Evolutionary conservation across 768 basidiomycete genomes (phyloP).

Genomic region (Leccinellum rugosiceps): DNA sequence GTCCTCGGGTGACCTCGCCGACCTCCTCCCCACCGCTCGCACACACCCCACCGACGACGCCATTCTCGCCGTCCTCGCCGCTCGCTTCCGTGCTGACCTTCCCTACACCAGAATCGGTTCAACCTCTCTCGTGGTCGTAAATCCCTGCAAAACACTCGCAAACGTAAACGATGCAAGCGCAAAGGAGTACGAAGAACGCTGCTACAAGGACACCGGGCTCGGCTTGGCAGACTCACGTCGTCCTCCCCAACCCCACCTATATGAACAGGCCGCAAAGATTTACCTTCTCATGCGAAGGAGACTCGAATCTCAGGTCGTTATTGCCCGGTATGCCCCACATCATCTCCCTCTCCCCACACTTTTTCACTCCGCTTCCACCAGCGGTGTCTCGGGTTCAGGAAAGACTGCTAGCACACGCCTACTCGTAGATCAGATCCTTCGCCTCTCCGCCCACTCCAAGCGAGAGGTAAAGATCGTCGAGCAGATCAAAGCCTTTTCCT

Average conservation of each 20-base stretch:
- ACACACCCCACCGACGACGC: slow-evolving; percentile 56
- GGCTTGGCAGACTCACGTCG: slow-evolving; percentile 35
- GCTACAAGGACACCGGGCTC: slow-evolving; percentile 51
- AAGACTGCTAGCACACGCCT: slow-evolving; percentile 52
- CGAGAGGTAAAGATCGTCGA: slow-evolving; percentile 49
- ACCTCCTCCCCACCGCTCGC: slow-evolving; percentile 42
- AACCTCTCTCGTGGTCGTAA: slow-evolving; percentile 53
- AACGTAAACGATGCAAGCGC: slow-evolving; percentile 56
- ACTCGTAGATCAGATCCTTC: slow-evolving; percentile 55
- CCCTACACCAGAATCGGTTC: slow-evolving; percentile 52
- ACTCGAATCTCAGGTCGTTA: slow-evolving; percentile 50
- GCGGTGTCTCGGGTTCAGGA: slow-evolving; percentile 64
- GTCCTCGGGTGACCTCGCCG: slow-evolving; percentile 46
- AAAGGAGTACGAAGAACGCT: slow-evolving; percentile 53
- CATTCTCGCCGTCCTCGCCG: slow-evolving; percentile 50
- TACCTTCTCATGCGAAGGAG: slow-evolving; percentile 58
- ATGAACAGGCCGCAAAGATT: slow-evolving; percentile 58
- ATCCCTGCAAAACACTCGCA: slow-evolving; percentile 56
- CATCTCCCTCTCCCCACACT: slow-evolving; percentile 6
- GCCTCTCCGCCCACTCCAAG: slow-evolving; percentile 58
- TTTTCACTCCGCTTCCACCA: slow-evolving; percentile 25
- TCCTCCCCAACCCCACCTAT: slow-evolving; percentile 55
- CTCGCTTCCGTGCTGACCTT: slow-evolving; percentile 56
- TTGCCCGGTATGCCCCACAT: slow-evolving; percentile 45
- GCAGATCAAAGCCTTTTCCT: slow-evolving; percentile 52